These are phyloP conservation scores for Alternaria infectoria DNA, from an alignment of 2,329 filamentous ascomycete genomes.

Conservation along the genomic window DNA sequence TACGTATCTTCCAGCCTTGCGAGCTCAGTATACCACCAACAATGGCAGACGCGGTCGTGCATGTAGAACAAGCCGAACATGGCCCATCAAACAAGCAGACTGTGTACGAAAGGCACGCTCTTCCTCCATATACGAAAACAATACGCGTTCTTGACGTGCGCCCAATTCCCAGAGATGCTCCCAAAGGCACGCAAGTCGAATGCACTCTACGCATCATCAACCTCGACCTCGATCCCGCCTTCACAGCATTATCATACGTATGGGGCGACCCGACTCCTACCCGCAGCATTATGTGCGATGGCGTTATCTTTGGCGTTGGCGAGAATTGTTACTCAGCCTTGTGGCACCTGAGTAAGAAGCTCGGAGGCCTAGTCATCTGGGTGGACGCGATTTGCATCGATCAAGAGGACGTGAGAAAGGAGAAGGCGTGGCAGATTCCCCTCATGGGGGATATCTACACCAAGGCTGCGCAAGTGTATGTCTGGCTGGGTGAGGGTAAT, in stretches of 20 bases:
- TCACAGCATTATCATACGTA: neutral
- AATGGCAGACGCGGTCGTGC: neutral
- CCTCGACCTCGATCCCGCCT: neutral
- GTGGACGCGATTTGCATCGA: neutral
- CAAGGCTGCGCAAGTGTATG: neutral
- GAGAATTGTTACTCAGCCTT: neutral
- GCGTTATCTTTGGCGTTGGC: neutral
- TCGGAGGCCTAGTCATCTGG: fast-evolving
- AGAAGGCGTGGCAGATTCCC: neutral
- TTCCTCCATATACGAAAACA: fast-evolving
- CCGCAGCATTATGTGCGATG: neutral
- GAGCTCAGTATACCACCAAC: neutral
- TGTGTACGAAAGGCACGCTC: neutral
- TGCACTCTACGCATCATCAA: neutral
- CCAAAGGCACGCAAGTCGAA: neutral
- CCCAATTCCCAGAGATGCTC: neutral
- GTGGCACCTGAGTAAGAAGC: neutral
- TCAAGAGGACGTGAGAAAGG: neutral
- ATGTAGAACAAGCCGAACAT: fast-evolving
- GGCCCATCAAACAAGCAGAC: neutral
- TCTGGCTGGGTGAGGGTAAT: neutral
- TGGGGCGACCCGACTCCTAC: neutral
- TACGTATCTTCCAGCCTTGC: neutral
- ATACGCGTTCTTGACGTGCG: neutral
- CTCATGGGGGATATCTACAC: neutral